These are phyloP conservation scores for Arthrobotrys iridis DNA, from an alignment of 2,329 filamentous ascomycete genomes.

Conservation along the genomic window DNA sequence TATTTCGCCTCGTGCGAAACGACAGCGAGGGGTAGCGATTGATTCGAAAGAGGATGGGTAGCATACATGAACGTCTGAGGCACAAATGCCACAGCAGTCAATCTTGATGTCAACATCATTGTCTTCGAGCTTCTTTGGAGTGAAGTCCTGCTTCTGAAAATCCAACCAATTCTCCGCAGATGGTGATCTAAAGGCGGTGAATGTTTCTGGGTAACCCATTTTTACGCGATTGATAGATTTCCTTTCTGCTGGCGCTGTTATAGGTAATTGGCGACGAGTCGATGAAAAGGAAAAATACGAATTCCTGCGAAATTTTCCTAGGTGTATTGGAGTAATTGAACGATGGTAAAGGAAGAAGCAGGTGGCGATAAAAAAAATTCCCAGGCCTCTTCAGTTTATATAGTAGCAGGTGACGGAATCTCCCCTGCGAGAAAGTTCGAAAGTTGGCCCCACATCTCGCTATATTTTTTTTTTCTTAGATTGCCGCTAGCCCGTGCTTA, in stretches of 20 bases:
- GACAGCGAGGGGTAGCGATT: not conserved
- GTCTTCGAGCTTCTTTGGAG: constrained; percentile 85
- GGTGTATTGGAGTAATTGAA: not conserved
- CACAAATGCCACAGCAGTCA: constrained; percentile 79
- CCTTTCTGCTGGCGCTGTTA: not conserved
- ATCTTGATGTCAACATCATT: constrained; percentile 90
- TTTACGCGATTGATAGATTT: constrained; percentile 2
- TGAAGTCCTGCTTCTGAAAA: constrained; percentile 64
- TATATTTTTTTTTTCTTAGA: constrained; percentile 6
- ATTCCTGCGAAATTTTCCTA: constrained; percentile 22
- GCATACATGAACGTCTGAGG: constrained; percentile 72
- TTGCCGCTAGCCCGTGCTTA: constrained; percentile 43
- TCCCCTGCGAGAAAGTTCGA: not conserved
- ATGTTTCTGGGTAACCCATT: constrained; percentile 53
- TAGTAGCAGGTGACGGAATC: constrained; percentile 9
- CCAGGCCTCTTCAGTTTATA: constrained; percentile 26
- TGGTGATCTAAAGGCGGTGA: constrained; percentile 38
- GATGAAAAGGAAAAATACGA: not conserved
- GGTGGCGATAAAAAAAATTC: constrained; percentile 23
- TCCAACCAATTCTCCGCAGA: constrained; percentile 40
- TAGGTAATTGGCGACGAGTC: not conserved
- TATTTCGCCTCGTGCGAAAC: not conserved
- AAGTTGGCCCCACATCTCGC: constrained; percentile 39
- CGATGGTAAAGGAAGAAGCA: not conserved
- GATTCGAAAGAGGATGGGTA: not conserved